Base-by-base conservation (phyloP, 257 asterid species). In the Pogostemon cablin region DNA sequence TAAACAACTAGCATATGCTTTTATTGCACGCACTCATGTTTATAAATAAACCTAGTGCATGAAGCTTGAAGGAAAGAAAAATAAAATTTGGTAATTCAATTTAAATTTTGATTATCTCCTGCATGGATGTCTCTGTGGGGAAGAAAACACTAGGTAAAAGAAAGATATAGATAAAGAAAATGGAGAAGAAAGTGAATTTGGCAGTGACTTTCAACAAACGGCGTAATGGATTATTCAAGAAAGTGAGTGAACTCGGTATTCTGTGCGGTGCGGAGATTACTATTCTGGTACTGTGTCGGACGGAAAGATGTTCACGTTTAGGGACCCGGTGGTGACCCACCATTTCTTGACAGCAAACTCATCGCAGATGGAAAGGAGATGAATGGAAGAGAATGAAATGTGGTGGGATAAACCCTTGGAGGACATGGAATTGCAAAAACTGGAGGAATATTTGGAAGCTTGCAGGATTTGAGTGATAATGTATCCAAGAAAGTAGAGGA, bases 371-470 rank as follows among this genome's bases (percentile, higher is more conserved):
- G 72, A 67, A 15, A 75, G 58, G 76, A 68, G 49, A 48, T 56
- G 15, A 69, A 0, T 8, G 74, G 37, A 8, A 17, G 65, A 7
- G 32, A 25, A 25, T 25, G 32, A 1, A 25, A 40, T 11, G 9
- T 85, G 87, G 90, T 83, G 88, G 88, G 75, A 81, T 12, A 5
- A 52, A 1, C 2, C 39, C 0, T 10, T 71, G 37, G 86, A 80
- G n/a, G 52, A 68, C 3, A 10, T 76, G 82, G 82, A 69, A n/a
- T 2, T 85, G 65, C 79, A 79, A 17, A 82, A 83, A 56, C 82
- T 87, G 63, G 82, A 85, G 71, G 82, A 72, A 4, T 83, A 62
- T 20, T 43, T 20, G 15, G 66, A 53, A 79, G 81, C 1, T 25
- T 85, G 78, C 82, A 72, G 9, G 69, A n/a, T 9, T 41, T 86